These are phyloP conservation scores for Eremochloa ophiuroides DNA, from an alignment of 176 grass and related monocot species.

Conservation along the genomic window DNA sequence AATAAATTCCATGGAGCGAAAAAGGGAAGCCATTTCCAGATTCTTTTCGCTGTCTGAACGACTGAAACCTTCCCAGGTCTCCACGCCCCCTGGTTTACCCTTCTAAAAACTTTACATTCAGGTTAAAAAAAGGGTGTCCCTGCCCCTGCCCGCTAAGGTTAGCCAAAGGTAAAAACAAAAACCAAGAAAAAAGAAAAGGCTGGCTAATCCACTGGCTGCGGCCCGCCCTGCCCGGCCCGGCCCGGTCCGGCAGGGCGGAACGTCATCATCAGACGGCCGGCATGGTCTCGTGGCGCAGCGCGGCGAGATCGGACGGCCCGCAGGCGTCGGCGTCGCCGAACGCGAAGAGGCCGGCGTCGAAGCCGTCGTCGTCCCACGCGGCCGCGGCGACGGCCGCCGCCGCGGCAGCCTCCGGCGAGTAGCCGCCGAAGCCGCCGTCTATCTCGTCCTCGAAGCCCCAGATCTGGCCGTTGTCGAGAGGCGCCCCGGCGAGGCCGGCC, in stretches of 20 bases:
- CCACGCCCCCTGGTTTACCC: neutral
- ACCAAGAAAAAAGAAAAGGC: neutral
- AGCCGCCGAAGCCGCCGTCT: neutral
- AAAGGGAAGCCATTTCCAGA: neutral
- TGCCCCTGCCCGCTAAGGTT: conserved; percentile 31
- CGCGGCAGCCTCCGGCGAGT: conserved; percentile 13
- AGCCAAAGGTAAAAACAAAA: conserved; percentile 24
- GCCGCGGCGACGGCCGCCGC: neutral
- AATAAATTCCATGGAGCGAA: neutral
- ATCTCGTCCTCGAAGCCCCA: conserved; percentile 61
- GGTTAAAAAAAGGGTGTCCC: conserved; percentile 42
- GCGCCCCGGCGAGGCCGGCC: neutral
- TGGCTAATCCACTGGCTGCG: conserved; percentile 22
- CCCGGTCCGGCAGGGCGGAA: neutral
- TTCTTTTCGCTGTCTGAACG: neutral
- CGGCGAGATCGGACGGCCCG: conserved; percentile 36
- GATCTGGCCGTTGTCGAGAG: conserved; percentile 26
- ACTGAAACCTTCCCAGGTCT: neutral
- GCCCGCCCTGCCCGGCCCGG: too few species aligned
- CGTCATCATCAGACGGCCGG: conserved; percentile 51
- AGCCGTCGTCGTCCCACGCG: conserved; percentile 43
- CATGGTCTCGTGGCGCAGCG: conserved; percentile 44
- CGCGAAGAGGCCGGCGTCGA: conserved; percentile 49
- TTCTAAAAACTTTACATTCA: conserved; percentile 45
- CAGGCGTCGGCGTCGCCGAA: conserved; percentile 30